Conservation (phyloP, 441 rosid genomes). For the Pelargonium fulgidum region DNA sequence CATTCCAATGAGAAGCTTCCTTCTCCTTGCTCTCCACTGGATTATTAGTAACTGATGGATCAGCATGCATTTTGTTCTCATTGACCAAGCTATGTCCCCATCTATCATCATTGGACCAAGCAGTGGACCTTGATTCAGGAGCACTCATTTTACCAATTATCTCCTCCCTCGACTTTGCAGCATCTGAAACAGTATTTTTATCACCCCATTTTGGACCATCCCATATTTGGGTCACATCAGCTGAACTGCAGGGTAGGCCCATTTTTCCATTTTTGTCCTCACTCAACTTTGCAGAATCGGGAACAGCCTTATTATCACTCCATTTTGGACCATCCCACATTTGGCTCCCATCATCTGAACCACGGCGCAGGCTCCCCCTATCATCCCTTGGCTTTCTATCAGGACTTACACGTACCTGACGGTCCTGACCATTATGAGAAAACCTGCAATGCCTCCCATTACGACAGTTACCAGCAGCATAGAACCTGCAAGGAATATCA, state of each 20-base stretch:
- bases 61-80: constrained; percentile 25
- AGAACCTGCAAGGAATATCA: constrained; percentile 63
- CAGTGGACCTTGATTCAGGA: constrained; percentile 26
- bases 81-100: constrained; percentile 28
- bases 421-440: constrained; percentile 48
- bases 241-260: background rate
- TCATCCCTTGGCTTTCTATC: constrained; percentile 44
- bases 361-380: constrained; percentile 30
- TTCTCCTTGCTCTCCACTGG: constrained; percentile 25
- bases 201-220: constrained; percentile 43
- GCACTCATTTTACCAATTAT: constrained; percentile 24
- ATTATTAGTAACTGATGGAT: constrained; percentile 23
- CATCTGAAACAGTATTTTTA: constrained; percentile 22
- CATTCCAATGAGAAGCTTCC: constrained; percentile 28
- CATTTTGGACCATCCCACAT: constrained; percentile 23
- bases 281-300: constrained; percentile 6
- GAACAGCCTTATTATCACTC: background rate
- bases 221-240: background rate
- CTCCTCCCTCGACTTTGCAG: constrained; percentile 26
- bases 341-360: constrained; percentile 37
- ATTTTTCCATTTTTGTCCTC: constrained; percentile 11
- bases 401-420: constrained; percentile 40
- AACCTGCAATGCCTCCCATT: constrained; percentile 74
- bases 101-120: constrained; percentile 32
- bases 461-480: constrained; percentile 66